phyloP scores from a whole-genome alignment of 768 basidiomycete species.

The Saitozyma sp. region DNA sequence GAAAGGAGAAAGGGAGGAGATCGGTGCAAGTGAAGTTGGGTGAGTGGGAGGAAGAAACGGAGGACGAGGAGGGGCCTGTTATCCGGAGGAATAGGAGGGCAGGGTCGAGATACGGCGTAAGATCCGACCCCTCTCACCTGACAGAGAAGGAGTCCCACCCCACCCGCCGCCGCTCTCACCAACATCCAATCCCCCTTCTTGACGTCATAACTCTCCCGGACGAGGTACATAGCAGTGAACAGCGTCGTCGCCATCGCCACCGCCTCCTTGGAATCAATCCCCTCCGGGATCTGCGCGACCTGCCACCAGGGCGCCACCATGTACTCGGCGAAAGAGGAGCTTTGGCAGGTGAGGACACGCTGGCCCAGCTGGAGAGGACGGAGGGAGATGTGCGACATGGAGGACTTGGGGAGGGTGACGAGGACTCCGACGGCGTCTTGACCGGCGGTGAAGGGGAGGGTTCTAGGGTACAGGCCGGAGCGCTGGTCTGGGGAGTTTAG shows the following conservation, averaged over 20 bases:
- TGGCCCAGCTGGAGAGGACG: constrained; percentile 66
- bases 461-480: constrained; percentile 56
- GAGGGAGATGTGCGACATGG: constrained; percentile 48
- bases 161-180: constrained; percentile 88
- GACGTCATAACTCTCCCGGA: constrained; percentile 81
- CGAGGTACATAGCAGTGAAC: constrained; percentile 70
- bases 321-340: constrained; percentile 65
- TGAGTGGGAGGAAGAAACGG: too few species aligned
- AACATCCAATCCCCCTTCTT: constrained; percentile 71
- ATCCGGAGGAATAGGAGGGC: too few species aligned
- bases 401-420: constrained; percentile 71
- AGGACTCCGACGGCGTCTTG: constrained; percentile 77
- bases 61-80: too few species aligned
- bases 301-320: constrained; percentile 64
- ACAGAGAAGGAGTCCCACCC: constrained; percentile 61
- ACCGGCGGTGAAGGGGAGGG: constrained; percentile 61
- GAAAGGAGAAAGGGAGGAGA: too few species aligned
- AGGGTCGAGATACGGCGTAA: too few species aligned
- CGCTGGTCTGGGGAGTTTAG: constrained; percentile 64
- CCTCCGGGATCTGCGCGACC: constrained; percentile 66
- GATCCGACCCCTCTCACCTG: constrained; percentile 52
- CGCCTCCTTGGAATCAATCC: constrained; percentile 60
- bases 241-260: constrained; percentile 73
- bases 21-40: too few species aligned
- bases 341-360: constrained; percentile 59